Conservation (phyloP, 768 basidiomycete genomes). For the Trametes maxima region DNA sequence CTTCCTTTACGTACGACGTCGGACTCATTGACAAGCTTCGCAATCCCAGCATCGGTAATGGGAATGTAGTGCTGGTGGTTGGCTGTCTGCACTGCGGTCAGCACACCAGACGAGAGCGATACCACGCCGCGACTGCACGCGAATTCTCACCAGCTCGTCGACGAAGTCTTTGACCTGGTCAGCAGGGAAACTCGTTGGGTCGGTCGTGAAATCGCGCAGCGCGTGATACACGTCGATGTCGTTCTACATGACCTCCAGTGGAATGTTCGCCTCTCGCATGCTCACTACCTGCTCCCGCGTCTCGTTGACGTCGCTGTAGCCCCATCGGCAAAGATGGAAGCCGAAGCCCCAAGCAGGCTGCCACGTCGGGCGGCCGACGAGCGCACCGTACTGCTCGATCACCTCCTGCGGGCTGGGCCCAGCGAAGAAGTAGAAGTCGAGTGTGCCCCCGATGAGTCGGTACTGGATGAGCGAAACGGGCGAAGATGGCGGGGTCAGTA, state of each 20-base stretch:
- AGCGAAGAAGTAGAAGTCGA: constrained; percentile 79
- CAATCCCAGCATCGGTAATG: constrained; percentile 67
- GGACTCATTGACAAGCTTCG: constrained; percentile 56
- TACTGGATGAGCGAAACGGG: constrained; percentile 70
- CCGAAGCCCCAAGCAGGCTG: constrained; percentile 79
- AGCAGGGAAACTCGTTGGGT: constrained; percentile 62
- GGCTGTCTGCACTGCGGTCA: constrained; percentile 32
- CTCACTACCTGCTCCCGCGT: constrained; percentile 54
- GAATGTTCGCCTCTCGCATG: constrained; percentile 71
- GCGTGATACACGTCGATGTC: constrained; percentile 77
- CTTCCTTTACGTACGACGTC: constrained; percentile 53
- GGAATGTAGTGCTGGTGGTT: constrained; percentile 65
- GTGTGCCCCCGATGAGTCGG: constrained; percentile 69
- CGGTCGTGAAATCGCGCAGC: constrained; percentile 67
- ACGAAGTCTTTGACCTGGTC: constrained; percentile 58
- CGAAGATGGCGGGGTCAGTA: constrained; percentile 58
- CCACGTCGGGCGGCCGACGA: constrained; percentile 71
- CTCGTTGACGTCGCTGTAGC: constrained; percentile 55
- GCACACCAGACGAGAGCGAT: not conserved
- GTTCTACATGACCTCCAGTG: constrained; percentile 85
- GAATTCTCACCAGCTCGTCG: constrained; percentile 50
- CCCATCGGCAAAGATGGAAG: constrained; percentile 73
- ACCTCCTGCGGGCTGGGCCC: constrained; percentile 55
- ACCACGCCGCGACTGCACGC: not conserved
- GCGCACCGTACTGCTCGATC: constrained; percentile 67